These are phyloP conservation scores for Daphne laureola DNA, from an alignment of 441 rosid genomes.

Conservation along the genomic window DNA sequence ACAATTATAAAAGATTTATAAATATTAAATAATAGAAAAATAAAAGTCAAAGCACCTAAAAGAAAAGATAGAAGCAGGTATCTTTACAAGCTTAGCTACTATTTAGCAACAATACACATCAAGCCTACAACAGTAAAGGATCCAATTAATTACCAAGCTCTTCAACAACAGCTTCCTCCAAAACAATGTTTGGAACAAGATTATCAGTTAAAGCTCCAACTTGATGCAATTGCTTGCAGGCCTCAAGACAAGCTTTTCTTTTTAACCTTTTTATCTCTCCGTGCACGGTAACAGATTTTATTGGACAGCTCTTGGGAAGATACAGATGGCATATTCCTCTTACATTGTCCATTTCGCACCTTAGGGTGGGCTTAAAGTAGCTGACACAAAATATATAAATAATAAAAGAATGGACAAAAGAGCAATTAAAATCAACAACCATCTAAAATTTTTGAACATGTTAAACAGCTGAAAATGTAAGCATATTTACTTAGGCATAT, in stretches of 20 bases:
- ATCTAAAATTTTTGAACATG: neutral
- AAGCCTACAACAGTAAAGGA: slow-evolving; percentile 7
- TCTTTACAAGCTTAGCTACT: neutral
- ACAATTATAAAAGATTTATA: neutral
- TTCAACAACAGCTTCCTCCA: slow-evolving; percentile 41
- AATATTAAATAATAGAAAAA: neutral
- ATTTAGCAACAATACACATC: neutral
- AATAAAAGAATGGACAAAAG: slow-evolving; percentile 9
- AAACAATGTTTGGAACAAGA: slow-evolving; percentile 71
- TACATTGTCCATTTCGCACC: slow-evolving; percentile 42
- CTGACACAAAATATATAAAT: slow-evolving; percentile 20
- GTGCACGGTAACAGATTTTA: slow-evolving; percentile 30
- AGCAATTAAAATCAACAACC: slow-evolving; percentile 1
- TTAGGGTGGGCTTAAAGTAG: slow-evolving; percentile 79
- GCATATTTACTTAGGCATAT: slow-evolving; percentile 2
- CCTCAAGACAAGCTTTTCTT: slow-evolving; percentile 78
- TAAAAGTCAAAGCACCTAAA: neutral
- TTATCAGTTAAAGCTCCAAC: slow-evolving; percentile 73
- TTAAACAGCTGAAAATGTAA: neutral
- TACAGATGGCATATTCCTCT: slow-evolving; percentile 36
- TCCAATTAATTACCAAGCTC: slow-evolving; percentile 27
- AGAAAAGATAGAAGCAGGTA: neutral
- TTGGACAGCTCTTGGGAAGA: slow-evolving; percentile 75
- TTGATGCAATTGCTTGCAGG: slow-evolving; percentile 67
- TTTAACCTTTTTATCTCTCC: slow-evolving; percentile 40